A percentile compares a stretch with the other conserved stretches of the same genome.
Conservation (phyloP, 2,329 filamentous ascomycete genomes). For the Chaetomiaceae sp. region DNA sequence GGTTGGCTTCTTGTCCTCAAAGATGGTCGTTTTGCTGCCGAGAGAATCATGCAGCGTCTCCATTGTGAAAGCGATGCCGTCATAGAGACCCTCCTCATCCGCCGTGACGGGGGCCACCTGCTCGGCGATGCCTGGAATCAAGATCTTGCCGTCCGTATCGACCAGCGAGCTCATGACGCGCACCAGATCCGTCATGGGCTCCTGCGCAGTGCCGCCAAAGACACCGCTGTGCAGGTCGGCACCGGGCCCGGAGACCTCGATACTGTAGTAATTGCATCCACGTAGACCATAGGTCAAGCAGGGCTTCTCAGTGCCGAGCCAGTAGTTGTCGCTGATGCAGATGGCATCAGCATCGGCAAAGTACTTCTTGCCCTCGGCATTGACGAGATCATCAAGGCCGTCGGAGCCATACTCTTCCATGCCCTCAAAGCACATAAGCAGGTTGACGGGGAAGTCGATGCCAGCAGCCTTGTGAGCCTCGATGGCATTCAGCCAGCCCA, state of each 20-base stretch:
- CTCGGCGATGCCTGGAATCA: conserved; percentile 89
- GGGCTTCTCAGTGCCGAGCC: conserved; percentile 97
- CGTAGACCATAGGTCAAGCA: conserved; percentile 96
- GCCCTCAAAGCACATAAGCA: conserved; percentile 98
- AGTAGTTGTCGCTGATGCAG: conserved; percentile 99
- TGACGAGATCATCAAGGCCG: conserved; percentile 91
- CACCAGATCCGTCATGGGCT: conserved; percentile 96
- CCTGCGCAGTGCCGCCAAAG: conserved; percentile 92
- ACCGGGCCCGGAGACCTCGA: conserved; percentile 85
- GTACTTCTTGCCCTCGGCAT: conserved; percentile 84
- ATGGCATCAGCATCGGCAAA: conserved; percentile 95
- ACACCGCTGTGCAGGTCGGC: conserved; percentile 96
- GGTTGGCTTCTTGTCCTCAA: conserved; percentile 81
- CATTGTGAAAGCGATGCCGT: conserved; percentile 91
- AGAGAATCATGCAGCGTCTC: conserved; percentile 88
- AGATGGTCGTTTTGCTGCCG: conserved; percentile 82
- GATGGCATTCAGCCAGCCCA: conserved; percentile 97
- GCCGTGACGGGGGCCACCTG: conserved; percentile 84
- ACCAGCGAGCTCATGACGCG: conserved; percentile 79
- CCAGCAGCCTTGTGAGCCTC: conserved; percentile 95
- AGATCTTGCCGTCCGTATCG: conserved; percentile 85
- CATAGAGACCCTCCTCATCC: conserved; percentile 85
- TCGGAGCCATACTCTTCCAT: conserved; percentile 99
- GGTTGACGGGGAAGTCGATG: conserved; percentile 91
- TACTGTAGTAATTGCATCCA: conserved; percentile 95